Base-by-base conservation (phyloP, 2,329 filamentous ascomycete species). In the Arthrobotrys pseudoclavata region DNA sequence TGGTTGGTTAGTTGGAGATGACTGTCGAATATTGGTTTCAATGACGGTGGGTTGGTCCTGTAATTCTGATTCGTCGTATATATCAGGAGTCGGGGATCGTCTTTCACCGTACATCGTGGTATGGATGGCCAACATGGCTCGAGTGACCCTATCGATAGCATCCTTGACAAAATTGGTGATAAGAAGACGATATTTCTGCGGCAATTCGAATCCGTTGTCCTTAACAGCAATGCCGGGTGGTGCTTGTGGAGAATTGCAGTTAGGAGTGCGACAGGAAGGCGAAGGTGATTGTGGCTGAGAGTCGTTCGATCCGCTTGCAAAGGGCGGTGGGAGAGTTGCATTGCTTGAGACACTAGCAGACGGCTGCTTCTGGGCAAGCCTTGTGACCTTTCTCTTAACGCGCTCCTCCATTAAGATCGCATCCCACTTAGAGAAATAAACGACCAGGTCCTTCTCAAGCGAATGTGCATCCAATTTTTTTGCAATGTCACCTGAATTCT, bases 351-450 rank as follows among this genome's bases (percentile, higher is more conserved):
- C 31, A 15, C 45, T 47, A n/a, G 29, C 29, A 9, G 20, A 24
- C 0, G 47, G 31, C 7, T 53, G 42, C 6, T 22, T 34, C 31
- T 67, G 26, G 12, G 48, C 47, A 6, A 57, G 13, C 29, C 42
- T 48, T 7, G 18, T 61, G 5, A 12, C 24, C 9, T 68, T 52
- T 24, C 67, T 62, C n/a, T 50, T 77, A 0, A 48, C 24, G 3
- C 31, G 45, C 22, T 70, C 52, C n/a, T 55, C 62, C 12, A 57
- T 63, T 12, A 71, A 57, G n/a, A 71, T 61, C n/a, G 52, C 24
- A 42, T 77, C 74, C 74, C 67, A 77, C 60, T 62, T 67, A 12
- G 10, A 24, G 53, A 77, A 77, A 34, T 77, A 76, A n/a, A 18
- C n/a, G 37, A n/a, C 31, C 26, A 71, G 31, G 24, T 71, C 61